Evolutionary conservation across 1,284 basidiomycete genomes (phyloP), one percentile per base, ranked within the genome.

Genomic region (Microbotryum silenes-acaulis): DNA sequence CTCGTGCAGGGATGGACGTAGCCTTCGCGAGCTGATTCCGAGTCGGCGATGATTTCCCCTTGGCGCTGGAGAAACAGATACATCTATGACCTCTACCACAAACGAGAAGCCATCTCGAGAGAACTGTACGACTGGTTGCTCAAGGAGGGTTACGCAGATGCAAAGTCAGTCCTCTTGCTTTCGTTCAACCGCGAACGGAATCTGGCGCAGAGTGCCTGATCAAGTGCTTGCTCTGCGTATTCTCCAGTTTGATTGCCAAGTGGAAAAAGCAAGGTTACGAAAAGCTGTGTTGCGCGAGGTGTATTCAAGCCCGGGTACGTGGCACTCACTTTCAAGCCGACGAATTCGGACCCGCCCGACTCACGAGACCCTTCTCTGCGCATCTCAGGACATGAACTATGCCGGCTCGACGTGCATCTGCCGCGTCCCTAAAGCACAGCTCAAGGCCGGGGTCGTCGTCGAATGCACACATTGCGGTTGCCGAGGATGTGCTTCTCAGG

Each of bases 251-350:
- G 75, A 91, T 98, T 76, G 96, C 96, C 37, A 98, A 98, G 77
- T 98, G 96, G 96, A 98, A 98, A 81, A 96, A 97, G 78, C 80
- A 88, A 12, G 96, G 96, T 4, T 99, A 98, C 76, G 96, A 99
- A 78, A 97, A 97, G 74, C 80, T 98, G 44, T 99, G 96, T 75
- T 99, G 96, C 74, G 79, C 97, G 54, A 81, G 96, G 54, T 99
- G 96, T 77, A 97, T 99, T 61, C 94, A 97, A 78, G 91, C 91
- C 4, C 84, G 84, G 77, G 91, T 89, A 70, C 62, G 82, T 74
- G 27, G 1, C 21, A 62, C 9, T 54, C 48, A 25, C 2, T 16
- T 20, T 21, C 56, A 51, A 59, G 42, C 23, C 51, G 29, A 44
- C 23, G 31, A 23, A 6, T 9, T 20, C 14, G 4, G 51, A 25